Conservation (phyloP, 2,329 filamentous ascomycete species). For the Thielaviopsis ethacetica region DNA sequence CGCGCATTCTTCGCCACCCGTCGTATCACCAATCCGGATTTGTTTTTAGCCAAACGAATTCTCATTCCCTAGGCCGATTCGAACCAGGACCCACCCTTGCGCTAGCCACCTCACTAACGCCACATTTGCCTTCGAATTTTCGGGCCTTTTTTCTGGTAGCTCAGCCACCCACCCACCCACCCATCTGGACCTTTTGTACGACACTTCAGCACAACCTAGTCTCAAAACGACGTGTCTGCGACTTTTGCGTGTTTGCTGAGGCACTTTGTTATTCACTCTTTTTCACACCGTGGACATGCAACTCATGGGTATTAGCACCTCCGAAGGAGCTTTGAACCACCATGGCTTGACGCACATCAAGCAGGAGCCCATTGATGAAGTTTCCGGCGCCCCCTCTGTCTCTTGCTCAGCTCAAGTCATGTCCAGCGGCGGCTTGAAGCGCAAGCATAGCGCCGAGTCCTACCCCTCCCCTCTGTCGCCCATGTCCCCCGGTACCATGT, state of each 20-base stretch:
- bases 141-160: not conserved
- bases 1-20: conserved; percentile 10
- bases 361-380: conserved; percentile 8
- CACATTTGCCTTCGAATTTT: not conserved
- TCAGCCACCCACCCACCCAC: not conserved
- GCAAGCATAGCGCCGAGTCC: conserved; percentile 9
- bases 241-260: not conserved
- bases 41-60: not conserved
- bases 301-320: not conserved
- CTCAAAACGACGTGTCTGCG: not conserved
- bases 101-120: conserved; percentile 3
- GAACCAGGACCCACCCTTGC: not conserved
- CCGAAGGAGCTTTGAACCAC: not conserved
- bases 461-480: conserved; percentile 9
- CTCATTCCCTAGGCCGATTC: not conserved
- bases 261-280: not conserved
- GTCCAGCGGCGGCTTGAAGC: conserved; percentile 3
- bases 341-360: conserved; percentile 7
- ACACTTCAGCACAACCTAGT: not conserved
- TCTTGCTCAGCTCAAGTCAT: not conserved
- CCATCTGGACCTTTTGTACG: not conserved
- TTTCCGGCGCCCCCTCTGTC: conserved; percentile 1
- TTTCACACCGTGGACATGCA: not conserved
- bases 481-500: conserved; percentile 4
- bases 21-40: conserved; percentile 8